A percentile compares a stretch with the other conserved stretches of the same genome.
Evolutionary conservation across 192 early-diverging fungal genomes (phyloP).

Genomic region (Gamsiella multidivaricata): DNA sequence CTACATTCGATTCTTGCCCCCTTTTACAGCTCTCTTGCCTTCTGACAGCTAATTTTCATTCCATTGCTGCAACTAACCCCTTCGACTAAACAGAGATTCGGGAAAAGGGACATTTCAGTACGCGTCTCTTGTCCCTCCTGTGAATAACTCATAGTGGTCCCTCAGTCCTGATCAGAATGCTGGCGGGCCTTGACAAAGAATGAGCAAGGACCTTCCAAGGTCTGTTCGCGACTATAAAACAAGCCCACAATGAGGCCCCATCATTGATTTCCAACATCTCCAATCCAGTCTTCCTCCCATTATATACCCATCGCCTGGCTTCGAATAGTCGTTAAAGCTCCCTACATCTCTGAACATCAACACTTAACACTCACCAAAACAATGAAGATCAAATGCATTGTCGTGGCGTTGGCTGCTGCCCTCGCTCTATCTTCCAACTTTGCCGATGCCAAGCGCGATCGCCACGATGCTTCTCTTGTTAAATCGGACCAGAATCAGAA

Average conservation of each 20-base stretch:
- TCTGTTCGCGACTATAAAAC: not conserved
- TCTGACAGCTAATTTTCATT: not conserved
- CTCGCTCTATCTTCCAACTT: slow-evolving; percentile 19
- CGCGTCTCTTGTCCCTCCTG: not conserved
- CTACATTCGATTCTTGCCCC: slow-evolving; percentile 27
- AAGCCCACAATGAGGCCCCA: too few relatives aligned
- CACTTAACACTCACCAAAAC: not conserved
- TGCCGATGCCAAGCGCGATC: slow-evolving; percentile 31
- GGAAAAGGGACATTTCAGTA: not conserved
- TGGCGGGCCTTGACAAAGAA: not conserved
- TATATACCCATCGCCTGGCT: too few relatives aligned
- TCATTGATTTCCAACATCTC: too few relatives aligned
- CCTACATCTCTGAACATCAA: too few relatives aligned
- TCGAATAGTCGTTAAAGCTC: too few relatives aligned
- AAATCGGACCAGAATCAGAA: not conserved
- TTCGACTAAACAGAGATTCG: not conserved
- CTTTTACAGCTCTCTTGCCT: not conserved
- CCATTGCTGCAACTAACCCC: not conserved
- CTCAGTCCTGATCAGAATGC: slow-evolving; percentile 13
- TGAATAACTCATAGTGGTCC: slow-evolving; percentile 6
- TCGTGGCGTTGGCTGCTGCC: slow-evolving; percentile 32
- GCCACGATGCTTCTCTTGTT: slow-evolving; percentile 6
- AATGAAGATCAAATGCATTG: slow-evolving; percentile 34
- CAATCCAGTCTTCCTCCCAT: too few relatives aligned
- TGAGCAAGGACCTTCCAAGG: not conserved